A percentile compares a stretch with the other conserved stretches of the same genome.
Evolutionary conservation across 371 early-diverging fungal species (phyloP).

Genomic region (Dinochytrium kinnereticum): DNA sequence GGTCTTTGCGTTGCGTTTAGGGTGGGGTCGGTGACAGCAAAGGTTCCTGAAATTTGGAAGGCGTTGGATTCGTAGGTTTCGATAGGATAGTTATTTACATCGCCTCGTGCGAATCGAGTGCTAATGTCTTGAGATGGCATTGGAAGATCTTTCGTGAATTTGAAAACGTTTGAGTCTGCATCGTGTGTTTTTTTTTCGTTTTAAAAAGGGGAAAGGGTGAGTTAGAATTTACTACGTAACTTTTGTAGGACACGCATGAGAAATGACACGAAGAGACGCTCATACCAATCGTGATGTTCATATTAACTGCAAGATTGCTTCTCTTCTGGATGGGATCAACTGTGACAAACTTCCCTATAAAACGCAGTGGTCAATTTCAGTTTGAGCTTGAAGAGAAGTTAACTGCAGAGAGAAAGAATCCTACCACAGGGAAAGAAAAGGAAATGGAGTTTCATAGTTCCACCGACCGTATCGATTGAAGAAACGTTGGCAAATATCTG

Average conservation of each 20-base stretch:
- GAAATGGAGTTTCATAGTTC: slow-evolving; percentile 19
- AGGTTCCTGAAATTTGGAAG: slow-evolving; percentile 22
- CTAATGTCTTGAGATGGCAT: slow-evolving; percentile 26
- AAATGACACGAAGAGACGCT: not conserved
- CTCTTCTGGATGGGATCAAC: slow-evolving; percentile 7
- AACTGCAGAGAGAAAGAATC: not conserved
- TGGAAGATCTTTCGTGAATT: slow-evolving; percentile 14
- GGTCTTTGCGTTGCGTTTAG: no score
- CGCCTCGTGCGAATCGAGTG: slow-evolving; percentile 12
- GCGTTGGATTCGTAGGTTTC: slow-evolving; percentile 30
- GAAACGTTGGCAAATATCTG: slow-evolving; percentile 24
- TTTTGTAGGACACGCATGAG: not conserved
- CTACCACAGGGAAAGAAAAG: slow-evolving; percentile 24
- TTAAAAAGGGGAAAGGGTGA: no score
- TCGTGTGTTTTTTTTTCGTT: not conserved
- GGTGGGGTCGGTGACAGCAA: slow-evolving; percentile 1
- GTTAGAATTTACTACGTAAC: no score
- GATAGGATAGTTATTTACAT: slow-evolving; percentile 42
- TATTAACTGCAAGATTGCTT: not conserved
- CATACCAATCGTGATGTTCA: slow-evolving; percentile 36
- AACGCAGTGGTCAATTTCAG: no score
- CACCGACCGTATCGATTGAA: slow-evolving; percentile 3
- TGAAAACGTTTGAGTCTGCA: slow-evolving; percentile 3
- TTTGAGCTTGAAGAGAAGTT: not conserved
- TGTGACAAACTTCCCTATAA: slow-evolving; percentile 6